phyloP scores from a whole-genome alignment of 1,284 basidiomycete species.

The Apiotrichum domesticum region DNA sequence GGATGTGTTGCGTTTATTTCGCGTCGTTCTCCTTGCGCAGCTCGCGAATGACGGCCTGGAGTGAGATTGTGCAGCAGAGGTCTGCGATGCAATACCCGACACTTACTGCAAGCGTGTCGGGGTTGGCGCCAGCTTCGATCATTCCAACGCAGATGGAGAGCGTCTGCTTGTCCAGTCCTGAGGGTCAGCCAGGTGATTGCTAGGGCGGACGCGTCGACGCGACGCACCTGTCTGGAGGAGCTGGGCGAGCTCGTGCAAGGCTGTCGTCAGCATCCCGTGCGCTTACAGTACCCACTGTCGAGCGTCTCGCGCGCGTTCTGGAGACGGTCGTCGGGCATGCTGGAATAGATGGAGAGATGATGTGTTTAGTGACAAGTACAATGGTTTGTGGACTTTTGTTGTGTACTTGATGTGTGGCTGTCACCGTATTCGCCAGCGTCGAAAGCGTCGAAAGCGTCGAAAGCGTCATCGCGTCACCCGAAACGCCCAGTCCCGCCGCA shows the following conservation, averaged over 20 bases:
- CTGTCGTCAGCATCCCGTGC: conserved; percentile 12
- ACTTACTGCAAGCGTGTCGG: conserved; percentile 42
- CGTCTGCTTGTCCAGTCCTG: conserved; percentile 44
- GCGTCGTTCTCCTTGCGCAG: conserved; percentile 21
- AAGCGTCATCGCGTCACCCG: no score
- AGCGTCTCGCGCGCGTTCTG: conserved; percentile 44
- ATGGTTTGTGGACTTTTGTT: not conserved
- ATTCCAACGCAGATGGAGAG: conserved; percentile 43
- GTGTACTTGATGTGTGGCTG: not conserved
- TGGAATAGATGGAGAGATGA: not conserved
- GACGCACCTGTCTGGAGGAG: conserved; percentile 39
- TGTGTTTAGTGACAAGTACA: not conserved
- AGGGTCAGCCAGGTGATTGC: not conserved
- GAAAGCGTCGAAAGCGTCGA: no score
- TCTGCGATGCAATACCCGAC: no score
- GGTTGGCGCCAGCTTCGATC: conserved; percentile 45
- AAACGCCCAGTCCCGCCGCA: no score
- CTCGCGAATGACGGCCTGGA: conserved; percentile 26
- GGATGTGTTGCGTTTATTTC: not conserved
- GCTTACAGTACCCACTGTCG: conserved; percentile 29
- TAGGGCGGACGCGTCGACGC: no score
- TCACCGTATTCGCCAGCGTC: no score
- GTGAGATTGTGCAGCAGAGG: not conserved
- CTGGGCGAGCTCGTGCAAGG: conserved; percentile 41
- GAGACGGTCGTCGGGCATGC: conserved; percentile 22